A percentile compares a stretch with the other conserved stretches of the same genome.
Conservation (phyloP, 352 stramenopile genomes). For the Phytophthora pluvialis region DNA sequence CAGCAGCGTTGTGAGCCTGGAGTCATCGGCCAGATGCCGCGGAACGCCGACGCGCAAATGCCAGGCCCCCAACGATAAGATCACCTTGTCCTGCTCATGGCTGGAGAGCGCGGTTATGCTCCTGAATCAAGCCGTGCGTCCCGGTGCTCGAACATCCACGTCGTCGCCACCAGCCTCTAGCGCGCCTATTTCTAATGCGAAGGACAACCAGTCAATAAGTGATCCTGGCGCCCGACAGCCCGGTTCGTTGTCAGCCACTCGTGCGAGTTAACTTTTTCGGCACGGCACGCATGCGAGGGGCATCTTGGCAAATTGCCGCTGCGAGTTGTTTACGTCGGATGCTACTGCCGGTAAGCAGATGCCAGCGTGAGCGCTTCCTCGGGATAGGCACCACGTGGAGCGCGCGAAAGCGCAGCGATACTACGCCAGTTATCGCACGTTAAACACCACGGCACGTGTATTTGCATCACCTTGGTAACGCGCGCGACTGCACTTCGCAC, state of each 20-base stretch:
- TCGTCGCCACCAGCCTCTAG: slow-evolving; percentile 3
- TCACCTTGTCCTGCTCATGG: neutral
- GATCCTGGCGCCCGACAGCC: too few species aligned
- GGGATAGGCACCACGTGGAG: slow-evolving; percentile 18
- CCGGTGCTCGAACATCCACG: slow-evolving; percentile 6
- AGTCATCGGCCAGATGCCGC: neutral
- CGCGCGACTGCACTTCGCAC: slow-evolving; percentile 1
- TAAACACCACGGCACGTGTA: slow-evolving; percentile 8
- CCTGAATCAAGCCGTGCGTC: neutral
- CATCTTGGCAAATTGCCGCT: slow-evolving; percentile 1
- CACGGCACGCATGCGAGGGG: neutral
- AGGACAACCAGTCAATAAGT: neutral
- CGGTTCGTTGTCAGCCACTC: neutral
- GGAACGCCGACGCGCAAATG: neutral
- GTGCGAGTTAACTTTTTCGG: slow-evolving; percentile 11
- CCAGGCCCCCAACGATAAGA: slow-evolving; percentile 1
- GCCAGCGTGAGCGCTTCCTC: slow-evolving; percentile 19
- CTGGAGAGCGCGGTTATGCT: neutral
- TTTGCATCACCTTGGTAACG: slow-evolving; percentile 16
- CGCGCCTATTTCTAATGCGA: slow-evolving; percentile 8
- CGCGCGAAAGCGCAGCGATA: neutral
- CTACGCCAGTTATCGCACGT: neutral
- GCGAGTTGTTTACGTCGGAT: slow-evolving; percentile 10
- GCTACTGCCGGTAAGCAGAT: slow-evolving; percentile 7
- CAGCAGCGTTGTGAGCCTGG: neutral